Conservation (phyloP, 345 rosid genomes). For the Luvunga scandens region DNA sequence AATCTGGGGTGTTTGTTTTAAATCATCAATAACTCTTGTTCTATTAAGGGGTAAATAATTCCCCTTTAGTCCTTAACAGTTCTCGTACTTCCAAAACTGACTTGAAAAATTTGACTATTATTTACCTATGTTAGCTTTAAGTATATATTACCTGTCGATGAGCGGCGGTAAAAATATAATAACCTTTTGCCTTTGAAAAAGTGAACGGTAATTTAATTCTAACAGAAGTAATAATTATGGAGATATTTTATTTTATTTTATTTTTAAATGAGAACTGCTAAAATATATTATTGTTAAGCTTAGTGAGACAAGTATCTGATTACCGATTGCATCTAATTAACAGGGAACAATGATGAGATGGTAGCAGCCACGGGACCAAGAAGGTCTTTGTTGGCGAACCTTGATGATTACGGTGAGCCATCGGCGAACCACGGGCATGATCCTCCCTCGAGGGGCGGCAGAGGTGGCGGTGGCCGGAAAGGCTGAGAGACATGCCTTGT, state of each 20-base stretch:
- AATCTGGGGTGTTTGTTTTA: not conserved
- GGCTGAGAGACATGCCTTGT: conserved; percentile 18
- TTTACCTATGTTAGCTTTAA: no score
- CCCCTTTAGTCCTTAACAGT: not conserved
- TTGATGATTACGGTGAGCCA: conserved; percentile 52
- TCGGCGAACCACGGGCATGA: conserved; percentile 59
- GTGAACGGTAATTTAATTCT: not conserved
- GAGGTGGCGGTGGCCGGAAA: conserved; percentile 29
- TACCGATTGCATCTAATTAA: not conserved
- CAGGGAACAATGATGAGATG: conserved; percentile 27
- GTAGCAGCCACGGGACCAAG: conserved; percentile 23
- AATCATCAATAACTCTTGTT: not conserved
- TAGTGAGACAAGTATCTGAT: not conserved
- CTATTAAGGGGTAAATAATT: not conserved
- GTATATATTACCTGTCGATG: no score
- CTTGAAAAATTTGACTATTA: no score
- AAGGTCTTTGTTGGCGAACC: conserved; percentile 44
- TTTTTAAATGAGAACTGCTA: not conserved
- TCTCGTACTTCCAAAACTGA: no score
- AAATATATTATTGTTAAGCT: not conserved
- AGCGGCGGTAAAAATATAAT: no score
- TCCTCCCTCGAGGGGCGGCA: conserved; percentile 37
- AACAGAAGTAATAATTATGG: not conserved
- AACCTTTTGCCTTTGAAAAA: no score
- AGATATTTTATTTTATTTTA: no score